Conservation (phyloP, 768 basidiomycete species). For the Russula brevipes region DNA sequence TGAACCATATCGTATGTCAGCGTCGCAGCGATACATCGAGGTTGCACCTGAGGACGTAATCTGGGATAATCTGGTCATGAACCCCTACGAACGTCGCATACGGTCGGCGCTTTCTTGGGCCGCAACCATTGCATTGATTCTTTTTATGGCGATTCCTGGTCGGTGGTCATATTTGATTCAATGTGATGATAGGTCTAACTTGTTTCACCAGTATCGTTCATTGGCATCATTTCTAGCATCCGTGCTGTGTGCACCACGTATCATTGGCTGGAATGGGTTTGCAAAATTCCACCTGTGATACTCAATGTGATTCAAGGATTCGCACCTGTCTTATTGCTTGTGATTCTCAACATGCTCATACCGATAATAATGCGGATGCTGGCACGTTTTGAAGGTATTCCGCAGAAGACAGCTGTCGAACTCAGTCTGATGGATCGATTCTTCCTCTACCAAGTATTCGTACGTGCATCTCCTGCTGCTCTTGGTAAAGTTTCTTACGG, state of each 20-base stretch:
- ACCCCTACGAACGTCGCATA: slow-evolving; percentile 66
- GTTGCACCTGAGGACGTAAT: slow-evolving; percentile 86
- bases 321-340: slow-evolving; percentile 79
- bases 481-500: neutral
- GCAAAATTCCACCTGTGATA: slow-evolving; percentile 55
- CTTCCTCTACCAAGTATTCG: slow-evolving; percentile 89
- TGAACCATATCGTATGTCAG: slow-evolving; percentile 76
- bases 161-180: slow-evolving; percentile 29
- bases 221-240: slow-evolving; percentile 84
- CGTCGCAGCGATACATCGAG: slow-evolving; percentile 57
- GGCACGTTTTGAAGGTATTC: slow-evolving; percentile 85
- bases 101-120: slow-evolving; percentile 55
- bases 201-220: slow-evolving; percentile 39
- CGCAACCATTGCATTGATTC: slow-evolving; percentile 70
- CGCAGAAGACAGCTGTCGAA: slow-evolving; percentile 76
- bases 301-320: slow-evolving; percentile 87
- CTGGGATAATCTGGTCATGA: slow-evolving; percentile 85
- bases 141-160: slow-evolving; percentile 87
- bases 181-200: neutral
- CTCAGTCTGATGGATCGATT: slow-evolving; percentile 88
- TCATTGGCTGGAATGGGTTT: slow-evolving; percentile 81
- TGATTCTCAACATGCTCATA: slow-evolving; percentile 86
- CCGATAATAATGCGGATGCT: slow-evolving; percentile 78
- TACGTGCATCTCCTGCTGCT: slow-evolving; percentile 36
- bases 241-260: slow-evolving; percentile 57